A percentile compares a stretch with the other conserved stretches of the same genome.
phyloP scores from a whole-genome alignment of 2,329 filamentous ascomycete species.

The Phyllosticta capitalensis region DNA sequence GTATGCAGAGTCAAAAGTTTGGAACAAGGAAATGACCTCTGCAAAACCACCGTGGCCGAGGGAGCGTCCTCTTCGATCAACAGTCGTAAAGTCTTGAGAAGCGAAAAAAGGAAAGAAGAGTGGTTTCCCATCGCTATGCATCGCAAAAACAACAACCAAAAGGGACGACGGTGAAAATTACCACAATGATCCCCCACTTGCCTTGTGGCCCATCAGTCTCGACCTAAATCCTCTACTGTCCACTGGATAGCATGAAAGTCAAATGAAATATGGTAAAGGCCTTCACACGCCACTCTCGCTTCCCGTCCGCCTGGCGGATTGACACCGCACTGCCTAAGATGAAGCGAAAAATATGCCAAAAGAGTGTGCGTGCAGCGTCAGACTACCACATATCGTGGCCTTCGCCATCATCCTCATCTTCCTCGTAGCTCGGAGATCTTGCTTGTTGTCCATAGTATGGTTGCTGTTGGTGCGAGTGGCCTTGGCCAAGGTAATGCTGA shows the following conservation, averaged over 20 bases:
- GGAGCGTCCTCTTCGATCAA: neutral
- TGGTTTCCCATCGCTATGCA: conserved; percentile 8
- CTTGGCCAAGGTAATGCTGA: conserved; percentile 25
- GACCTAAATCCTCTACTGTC: neutral
- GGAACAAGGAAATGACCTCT: neutral
- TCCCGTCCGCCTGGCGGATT: neutral
- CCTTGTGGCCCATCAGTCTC: neutral
- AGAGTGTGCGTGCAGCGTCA: neutral
- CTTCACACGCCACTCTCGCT: neutral
- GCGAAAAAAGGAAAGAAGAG: neutral
- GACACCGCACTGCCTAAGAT: neutral
- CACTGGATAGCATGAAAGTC: neutral
- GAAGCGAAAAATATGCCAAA: neutral
- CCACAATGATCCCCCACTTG: neutral
- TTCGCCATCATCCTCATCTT: conserved; percentile 16
- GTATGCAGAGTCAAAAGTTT: neutral
- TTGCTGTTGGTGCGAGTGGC: conserved; percentile 13
- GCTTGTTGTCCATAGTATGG: conserved; percentile 16
- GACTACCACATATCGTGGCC: conserved; percentile 31
- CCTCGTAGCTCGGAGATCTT: conserved; percentile 20
- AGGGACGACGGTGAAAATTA: neutral
- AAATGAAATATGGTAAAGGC: neutral
- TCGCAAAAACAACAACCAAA: conserved; percentile 3
- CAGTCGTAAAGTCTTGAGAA: neutral
- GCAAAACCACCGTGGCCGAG: neutral